Evolutionary conservation across 2,329 filamentous ascomycete species (phyloP).

Genomic region (Immersiporthe knoxdaviesiana): DNA sequence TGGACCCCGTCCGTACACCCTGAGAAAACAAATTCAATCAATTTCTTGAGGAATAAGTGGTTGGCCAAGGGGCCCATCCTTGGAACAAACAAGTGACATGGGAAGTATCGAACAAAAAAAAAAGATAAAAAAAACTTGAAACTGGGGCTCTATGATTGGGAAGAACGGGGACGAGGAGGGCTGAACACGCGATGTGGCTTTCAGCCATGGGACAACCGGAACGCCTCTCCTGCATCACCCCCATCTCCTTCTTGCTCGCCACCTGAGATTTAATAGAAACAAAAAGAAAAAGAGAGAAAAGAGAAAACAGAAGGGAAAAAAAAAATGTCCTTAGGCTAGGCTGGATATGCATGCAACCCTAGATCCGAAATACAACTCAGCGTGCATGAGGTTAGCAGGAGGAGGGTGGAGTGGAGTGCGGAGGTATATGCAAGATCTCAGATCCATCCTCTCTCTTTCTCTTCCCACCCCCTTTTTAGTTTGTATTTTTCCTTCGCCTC

Average conservation of each 20-base stretch:
- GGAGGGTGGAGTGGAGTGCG: neutral
- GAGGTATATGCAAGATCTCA: neutral
- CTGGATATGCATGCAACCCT: neutral
- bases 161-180: constrained; percentile 16
- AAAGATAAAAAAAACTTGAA: neutral
- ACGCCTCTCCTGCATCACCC: constrained; percentile 13
- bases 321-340: neutral
- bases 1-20: neutral
- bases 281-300: neutral
- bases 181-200: constrained; percentile 31
- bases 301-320: neutral
- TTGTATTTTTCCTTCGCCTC: neutral
- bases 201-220: constrained; percentile 23
- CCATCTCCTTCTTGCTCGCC: neutral
- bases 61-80: neutral
- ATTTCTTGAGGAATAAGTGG: neutral
- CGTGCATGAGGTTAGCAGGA: neutral
- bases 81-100: neutral
- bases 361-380: neutral
- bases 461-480: no score
- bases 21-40: neutral
- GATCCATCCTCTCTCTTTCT: constrained; percentile 2
- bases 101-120: neutral
- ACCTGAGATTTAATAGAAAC: constrained; percentile 4
- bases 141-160: neutral